phyloP scores from a whole-genome alignment of 2,329 filamentous ascomycete genomes.

The Emmonsiellopsis sp. region DNA sequence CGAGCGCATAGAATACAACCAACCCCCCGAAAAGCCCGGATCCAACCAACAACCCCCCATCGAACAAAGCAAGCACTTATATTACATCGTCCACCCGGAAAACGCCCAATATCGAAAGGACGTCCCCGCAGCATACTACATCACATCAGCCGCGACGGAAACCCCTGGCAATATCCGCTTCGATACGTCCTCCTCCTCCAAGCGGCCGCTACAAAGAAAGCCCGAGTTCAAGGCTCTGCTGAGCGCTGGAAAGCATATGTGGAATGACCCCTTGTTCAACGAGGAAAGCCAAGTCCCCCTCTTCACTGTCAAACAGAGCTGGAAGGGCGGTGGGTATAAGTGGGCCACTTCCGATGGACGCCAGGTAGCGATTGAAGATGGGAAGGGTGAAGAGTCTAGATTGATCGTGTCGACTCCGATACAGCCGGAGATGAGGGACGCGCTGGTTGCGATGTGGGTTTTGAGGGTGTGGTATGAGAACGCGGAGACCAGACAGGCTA shows the following conservation, averaged over 20 bases:
- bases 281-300: neutral
- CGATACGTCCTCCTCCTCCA: conserved; percentile 1
- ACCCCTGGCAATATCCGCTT: conserved; percentile 11
- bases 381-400: conserved; percentile 2
- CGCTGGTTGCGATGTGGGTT: conserved; percentile 12
- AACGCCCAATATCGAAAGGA: conserved; percentile 13
- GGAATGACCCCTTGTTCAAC: neutral
- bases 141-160: conserved; percentile 5
- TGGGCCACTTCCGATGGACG: neutral
- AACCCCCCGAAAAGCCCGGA: too few relatives aligned
- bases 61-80: too few relatives aligned
- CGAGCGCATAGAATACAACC: too few relatives aligned
- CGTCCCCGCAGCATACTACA: conserved; percentile 11
- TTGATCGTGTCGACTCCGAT: conserved; percentile 5
- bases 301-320: neutral
- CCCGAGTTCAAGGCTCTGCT: neutral
- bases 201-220: neutral
- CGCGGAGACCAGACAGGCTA: conserved; percentile 12
- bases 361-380: neutral
- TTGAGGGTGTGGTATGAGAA: conserved; percentile 12
- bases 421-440: conserved; percentile 8
- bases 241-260: neutral
- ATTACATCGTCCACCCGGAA: conserved; percentile 10
- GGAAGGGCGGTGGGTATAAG: neutral
- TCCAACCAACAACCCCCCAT: too few relatives aligned